These are phyloP conservation scores for Teratosphaeria zuluensis DNA, from an alignment of 2,329 filamentous ascomycete genomes.

Conservation along the genomic window DNA sequence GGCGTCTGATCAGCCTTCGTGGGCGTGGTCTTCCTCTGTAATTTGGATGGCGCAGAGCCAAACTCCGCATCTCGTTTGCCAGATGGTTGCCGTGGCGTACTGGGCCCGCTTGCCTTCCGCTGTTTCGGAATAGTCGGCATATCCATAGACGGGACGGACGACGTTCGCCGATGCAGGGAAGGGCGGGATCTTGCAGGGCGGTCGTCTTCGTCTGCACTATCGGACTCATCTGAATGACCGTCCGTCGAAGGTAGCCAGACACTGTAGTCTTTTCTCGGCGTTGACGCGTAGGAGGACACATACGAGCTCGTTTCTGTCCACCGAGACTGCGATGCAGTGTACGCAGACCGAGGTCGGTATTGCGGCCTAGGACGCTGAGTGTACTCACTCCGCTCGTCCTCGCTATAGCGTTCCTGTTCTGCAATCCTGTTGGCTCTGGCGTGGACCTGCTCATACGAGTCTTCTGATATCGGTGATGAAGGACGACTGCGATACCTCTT, in stretches of 20 bases:
- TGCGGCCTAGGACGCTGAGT: conserved; percentile 3
- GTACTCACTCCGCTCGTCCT: conserved; percentile 1
- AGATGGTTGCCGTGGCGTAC: conserved; percentile 23
- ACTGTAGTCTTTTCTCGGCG: conserved; percentile 31
- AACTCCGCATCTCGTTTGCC: conserved; percentile 10
- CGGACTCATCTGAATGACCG: conserved; percentile 21
- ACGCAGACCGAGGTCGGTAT: conserved; percentile 9
- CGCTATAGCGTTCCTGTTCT: conserved; percentile 4
- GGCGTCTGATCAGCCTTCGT: conserved; percentile 16
- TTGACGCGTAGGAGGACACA: conserved; percentile 3
- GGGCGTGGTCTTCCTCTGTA: conserved; percentile 21
- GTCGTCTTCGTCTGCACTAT: conserved; percentile 19
- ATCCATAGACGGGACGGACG: conserved; percentile 39
- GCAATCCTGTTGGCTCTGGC: conserved; percentile 2
- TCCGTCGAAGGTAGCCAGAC: conserved; percentile 41
- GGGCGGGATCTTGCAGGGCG: conserved; percentile 19
- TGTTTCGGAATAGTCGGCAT: conserved; percentile 37
- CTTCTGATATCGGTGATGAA: conserved; percentile 6
- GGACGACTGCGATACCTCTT: conserved; percentile 14
- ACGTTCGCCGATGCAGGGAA: conserved; percentile 33
- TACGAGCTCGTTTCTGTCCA: conserved; percentile 19
- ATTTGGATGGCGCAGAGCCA: conserved; percentile 25
- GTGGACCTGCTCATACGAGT: conserved; percentile 10
- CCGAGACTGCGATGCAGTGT: conserved; percentile 11
- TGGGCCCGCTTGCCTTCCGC: conserved; percentile 31